Percentiles rank a stretch among this genome's conserved stretches.
These are phyloP conservation scores for Erythrobasidium hasegawianum DNA, from an alignment of 1,284 basidiomycete genomes.

Conservation along the genomic window DNA sequence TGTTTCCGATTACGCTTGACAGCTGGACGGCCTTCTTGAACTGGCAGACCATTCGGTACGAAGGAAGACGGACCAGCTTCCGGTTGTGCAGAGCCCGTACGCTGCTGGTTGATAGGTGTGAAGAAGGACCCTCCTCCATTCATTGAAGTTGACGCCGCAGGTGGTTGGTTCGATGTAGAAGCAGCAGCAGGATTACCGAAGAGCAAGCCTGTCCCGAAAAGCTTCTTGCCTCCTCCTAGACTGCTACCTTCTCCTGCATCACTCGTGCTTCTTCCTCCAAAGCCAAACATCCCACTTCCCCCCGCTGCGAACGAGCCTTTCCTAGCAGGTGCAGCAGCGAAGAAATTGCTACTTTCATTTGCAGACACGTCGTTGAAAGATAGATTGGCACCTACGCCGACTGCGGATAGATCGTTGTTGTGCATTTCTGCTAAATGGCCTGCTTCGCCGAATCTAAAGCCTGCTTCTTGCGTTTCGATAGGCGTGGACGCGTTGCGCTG, in stretches of 20 bases:
- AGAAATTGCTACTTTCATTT: slow-evolving; percentile 21
- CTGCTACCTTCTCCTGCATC: background rate
- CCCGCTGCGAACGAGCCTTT: background rate
- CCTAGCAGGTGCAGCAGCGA: background rate
- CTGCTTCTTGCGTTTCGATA: slow-evolving; percentile 27
- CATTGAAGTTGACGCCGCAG: background rate
- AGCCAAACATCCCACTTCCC: slow-evolving; percentile 23
- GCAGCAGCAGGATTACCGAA: slow-evolving; percentile 11
- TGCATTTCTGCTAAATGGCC: slow-evolving; percentile 4
- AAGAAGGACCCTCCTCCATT: slow-evolving; percentile 18
- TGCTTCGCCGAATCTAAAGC: slow-evolving; percentile 27
- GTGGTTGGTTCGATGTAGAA: background rate
- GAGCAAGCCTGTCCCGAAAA: slow-evolving; percentile 26
- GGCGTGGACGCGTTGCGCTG: slow-evolving; percentile 13
- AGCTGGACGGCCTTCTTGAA: slow-evolving; percentile 10
- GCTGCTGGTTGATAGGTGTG: slow-evolving; percentile 19
- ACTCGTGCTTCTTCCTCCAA: background rate
- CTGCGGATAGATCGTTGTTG: background rate
- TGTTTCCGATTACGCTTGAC: slow-evolving; percentile 25
- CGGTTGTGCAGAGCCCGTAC: slow-evolving; percentile 5
- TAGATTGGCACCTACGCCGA: background rate
- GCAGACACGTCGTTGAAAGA: background rate
- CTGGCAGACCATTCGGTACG: background rate
- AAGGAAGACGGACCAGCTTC: background rate
- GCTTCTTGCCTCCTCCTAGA: background rate